Evolutionary conservation across 2,329 filamentous ascomycete species (phyloP).

Genomic region (Huntiella abstrusa): DNA sequence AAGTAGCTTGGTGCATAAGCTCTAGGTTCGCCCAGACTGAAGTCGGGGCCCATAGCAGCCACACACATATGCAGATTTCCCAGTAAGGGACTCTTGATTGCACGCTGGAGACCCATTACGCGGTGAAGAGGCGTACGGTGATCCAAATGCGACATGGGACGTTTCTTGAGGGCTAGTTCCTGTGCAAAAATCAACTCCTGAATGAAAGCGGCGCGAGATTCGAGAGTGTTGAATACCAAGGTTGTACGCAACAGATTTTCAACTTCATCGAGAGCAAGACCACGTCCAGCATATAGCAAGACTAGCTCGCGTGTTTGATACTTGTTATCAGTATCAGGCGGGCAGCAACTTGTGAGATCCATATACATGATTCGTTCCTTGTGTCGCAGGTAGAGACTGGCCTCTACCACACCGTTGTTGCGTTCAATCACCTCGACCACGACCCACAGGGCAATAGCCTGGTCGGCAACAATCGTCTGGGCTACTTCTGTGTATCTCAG

Average conservation of each 20-base stretch:
- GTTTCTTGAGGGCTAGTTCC: not conserved
- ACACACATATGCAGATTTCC: not conserved
- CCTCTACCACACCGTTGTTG: not conserved
- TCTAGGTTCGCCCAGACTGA: no score
- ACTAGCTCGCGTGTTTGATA: not conserved
- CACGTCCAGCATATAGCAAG: slow-evolving; percentile 1
- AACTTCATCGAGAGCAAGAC: not conserved
- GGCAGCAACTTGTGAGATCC: not conserved
- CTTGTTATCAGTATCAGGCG: not conserved
- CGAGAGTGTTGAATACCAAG: not conserved
- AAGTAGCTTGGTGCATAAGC: no score
- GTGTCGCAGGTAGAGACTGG: slow-evolving; percentile 7
- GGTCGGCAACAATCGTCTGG: not conserved
- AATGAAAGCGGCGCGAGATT: not conserved
- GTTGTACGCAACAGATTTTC: not conserved
- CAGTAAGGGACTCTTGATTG: not conserved
- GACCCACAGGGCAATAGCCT: not conserved
- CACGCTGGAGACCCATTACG: not conserved
- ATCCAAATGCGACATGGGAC: not conserved
- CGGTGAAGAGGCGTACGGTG: not conserved
- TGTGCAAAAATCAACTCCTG: not conserved
- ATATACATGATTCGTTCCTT: slow-evolving; percentile 7
- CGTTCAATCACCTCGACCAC: slow-evolving; percentile 7
- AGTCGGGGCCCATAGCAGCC: not conserved
- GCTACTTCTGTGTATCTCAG: slow-evolving; percentile 3